Percentiles rank a stretch among this genome's conserved stretches.
Evolutionary conservation across 257 asterid species (phyloP).

Genomic region (Ilex asprella): DNA sequence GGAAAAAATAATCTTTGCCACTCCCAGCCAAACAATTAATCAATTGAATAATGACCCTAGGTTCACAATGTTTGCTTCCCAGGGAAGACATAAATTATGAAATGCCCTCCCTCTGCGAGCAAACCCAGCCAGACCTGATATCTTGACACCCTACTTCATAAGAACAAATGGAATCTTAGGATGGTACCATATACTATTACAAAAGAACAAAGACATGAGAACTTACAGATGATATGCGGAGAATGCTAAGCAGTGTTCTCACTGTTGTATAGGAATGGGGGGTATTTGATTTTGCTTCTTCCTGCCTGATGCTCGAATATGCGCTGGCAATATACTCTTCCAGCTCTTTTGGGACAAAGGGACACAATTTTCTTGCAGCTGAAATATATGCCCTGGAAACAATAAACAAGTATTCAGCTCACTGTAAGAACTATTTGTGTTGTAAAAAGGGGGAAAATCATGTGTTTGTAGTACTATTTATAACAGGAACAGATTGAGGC

Average conservation of each 20-base stretch:
- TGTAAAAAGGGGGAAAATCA: no score
- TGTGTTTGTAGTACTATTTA: no score
- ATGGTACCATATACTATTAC: no score
- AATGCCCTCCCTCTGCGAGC: no score
- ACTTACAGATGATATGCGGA: conserved; percentile 85
- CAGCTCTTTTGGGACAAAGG: conserved; percentile 77
- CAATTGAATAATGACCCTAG: no score
- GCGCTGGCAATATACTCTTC: conserved; percentile 92
- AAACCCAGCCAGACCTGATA: no score
- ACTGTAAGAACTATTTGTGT: conserved; percentile 5
- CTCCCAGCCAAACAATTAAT: no score
- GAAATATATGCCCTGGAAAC: conserved; percentile 88
- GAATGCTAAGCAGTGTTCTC: conserved; percentile 80
- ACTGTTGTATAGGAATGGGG: conserved; percentile 83
- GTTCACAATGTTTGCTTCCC: no score
- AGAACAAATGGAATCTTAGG: no score
- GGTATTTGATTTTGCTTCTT: conserved; percentile 86
- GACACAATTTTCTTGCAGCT: conserved; percentile 81
- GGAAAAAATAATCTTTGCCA: not conserved
- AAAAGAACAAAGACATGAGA: not conserved
- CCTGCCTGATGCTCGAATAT: conserved; percentile 93
- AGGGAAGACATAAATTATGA: no score
- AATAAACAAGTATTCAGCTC: conserved; percentile 17
- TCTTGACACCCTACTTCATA: no score
- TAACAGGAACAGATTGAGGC: no score